Evolutionary conservation across 305 asterid genomes (phyloP).

Genomic region (Rubia tinctorum): DNA sequence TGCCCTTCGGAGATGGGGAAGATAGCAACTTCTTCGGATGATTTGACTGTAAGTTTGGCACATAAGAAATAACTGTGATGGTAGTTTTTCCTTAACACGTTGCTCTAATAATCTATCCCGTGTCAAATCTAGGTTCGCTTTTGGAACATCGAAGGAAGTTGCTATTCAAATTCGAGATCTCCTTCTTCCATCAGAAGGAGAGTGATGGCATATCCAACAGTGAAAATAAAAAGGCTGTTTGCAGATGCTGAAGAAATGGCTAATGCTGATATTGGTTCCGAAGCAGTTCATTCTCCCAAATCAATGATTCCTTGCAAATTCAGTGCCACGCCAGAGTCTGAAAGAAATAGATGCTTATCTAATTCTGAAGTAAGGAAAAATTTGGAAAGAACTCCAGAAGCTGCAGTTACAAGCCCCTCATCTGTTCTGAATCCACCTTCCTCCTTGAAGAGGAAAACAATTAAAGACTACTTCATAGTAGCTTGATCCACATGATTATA

Average conservation of each 20-base stretch:
- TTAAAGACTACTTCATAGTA: slow-evolving; percentile 66
- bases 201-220: slow-evolving; percentile 54
- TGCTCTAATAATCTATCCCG: slow-evolving; percentile 8
- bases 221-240: slow-evolving; percentile 58
- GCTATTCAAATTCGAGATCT: slow-evolving; percentile 69
- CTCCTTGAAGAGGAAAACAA: slow-evolving; percentile 77
- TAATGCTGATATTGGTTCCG: slow-evolving; percentile 26
- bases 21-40: slow-evolving; percentile 92
- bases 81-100: neutral
- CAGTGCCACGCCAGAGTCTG: slow-evolving; percentile 63
- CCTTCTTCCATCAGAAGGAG: slow-evolving; percentile 84
- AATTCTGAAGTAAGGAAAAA: slow-evolving; percentile 37
- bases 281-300: slow-evolving; percentile 25
- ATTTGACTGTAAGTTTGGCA: slow-evolving; percentile 72
- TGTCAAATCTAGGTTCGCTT: slow-evolving; percentile 52
- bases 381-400: slow-evolving; percentile 55
- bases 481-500: slow-evolving; percentile 27
- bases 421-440: slow-evolving; percentile 91
- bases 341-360: slow-evolving; percentile 38
- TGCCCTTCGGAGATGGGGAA: slow-evolving; percentile 80
- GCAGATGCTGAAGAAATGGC: slow-evolving; percentile 35
- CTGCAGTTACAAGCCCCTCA: slow-evolving; percentile 63
- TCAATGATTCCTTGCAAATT: slow-evolving; percentile 32
- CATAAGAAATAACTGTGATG: neutral
- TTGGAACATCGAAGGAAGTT: slow-evolving; percentile 70